Evolutionary conservation across 768 basidiomycete genomes (phyloP).

Genomic region (Leucosporidium creatinivorum): DNA sequence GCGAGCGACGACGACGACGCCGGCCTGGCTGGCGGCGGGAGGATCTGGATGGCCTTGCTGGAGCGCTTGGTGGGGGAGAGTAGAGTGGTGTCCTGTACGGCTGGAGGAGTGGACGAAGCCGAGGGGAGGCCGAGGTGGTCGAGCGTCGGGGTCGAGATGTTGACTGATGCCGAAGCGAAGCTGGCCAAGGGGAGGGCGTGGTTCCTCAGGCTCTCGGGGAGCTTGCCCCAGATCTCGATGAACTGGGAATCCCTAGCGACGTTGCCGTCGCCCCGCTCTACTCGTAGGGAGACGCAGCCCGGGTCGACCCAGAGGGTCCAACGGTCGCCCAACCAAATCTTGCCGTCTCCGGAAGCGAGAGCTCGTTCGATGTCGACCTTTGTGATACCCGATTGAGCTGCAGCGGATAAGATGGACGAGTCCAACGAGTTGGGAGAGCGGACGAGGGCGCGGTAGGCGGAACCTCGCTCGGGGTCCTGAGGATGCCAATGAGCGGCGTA

Average conservation of each 20-base stretch:
- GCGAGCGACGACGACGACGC: slow-evolving; percentile 1
- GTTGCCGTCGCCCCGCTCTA: slow-evolving; percentile 27
- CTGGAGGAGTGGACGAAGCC: background rate
- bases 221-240: slow-evolving; percentile 35
- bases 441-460: slow-evolving; percentile 34
- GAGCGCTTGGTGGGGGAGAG: slow-evolving; percentile 29
- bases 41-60: slow-evolving; percentile 32
- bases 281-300: slow-evolving; percentile 34
- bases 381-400: background rate
- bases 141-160: slow-evolving; percentile 8
- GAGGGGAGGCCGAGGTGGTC: background rate
- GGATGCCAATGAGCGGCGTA: slow-evolving; percentile 36
- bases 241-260: slow-evolving; percentile 22
- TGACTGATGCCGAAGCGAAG: slow-evolving; percentile 7
- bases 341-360: background rate
- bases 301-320: slow-evolving; percentile 39
- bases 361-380: background rate
- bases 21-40: slow-evolving; percentile 22
- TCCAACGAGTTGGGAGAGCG: slow-evolving; percentile 11
- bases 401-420: slow-evolving; percentile 3
- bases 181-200: slow-evolving; percentile 25
- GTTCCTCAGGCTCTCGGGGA: slow-evolving; percentile 21
- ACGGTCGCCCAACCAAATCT: slow-evolving; percentile 20
- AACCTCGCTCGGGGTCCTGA: slow-evolving; percentile 34
- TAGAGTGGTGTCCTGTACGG: background rate